Base-by-base conservation (phyloP, 139 green algal genomes). In the Chlorella sp. region DNA sequence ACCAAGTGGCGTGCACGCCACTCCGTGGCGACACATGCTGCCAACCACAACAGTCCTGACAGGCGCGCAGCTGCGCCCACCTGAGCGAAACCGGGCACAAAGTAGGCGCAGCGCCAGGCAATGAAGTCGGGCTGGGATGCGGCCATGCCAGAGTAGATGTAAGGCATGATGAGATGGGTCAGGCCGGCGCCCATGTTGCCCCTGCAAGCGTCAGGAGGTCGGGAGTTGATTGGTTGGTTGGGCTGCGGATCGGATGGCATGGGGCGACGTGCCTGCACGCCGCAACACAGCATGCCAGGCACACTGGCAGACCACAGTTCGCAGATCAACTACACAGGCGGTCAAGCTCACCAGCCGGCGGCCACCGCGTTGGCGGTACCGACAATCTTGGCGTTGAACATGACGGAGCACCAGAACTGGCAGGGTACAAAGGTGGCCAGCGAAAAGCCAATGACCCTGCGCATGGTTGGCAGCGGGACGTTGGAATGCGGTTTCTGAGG, bases 161-260 rank as follows among this genome's bases (percentile, higher is more conserved):
- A 87, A 15, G 97, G 97, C 96, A 99, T 98, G 32, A 98, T 83
- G 83, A 99, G 91, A 38, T 98, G 93, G 2, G 94, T 98, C 62
- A 96, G 89, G 69, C 97, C 96, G 44, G 94, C 96, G 74, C 94
- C 94, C 86, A 97, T 91, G 91, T 99, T 98, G 79, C 96, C 96
- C 93, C 93, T 96, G 75, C 70, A 16, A 23, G 2, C 13, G 28
- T n/a, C 2, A 5, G 60, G 60, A 23, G 28, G n/a, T n/a, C n/a
- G n/a, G n/a, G n/a, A n/a, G n/a, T n/a, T n/a, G n/a, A n/a, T n/a
- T n/a, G n/a, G n/a, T n/a, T n/a, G n/a, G n/a, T n/a, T n/a, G n/a
- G n/a, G n/a, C n/a, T n/a, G n/a, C n/a, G n/a, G n/a, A n/a, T n/a
- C n/a, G n/a, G n/a, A n/a, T n/a, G n/a, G n/a, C n/a, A n/a, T n/a